phyloP scores from a whole-genome alignment of 2,329 filamentous ascomycete species.

The Aspergillus eucalypticola region DNA sequence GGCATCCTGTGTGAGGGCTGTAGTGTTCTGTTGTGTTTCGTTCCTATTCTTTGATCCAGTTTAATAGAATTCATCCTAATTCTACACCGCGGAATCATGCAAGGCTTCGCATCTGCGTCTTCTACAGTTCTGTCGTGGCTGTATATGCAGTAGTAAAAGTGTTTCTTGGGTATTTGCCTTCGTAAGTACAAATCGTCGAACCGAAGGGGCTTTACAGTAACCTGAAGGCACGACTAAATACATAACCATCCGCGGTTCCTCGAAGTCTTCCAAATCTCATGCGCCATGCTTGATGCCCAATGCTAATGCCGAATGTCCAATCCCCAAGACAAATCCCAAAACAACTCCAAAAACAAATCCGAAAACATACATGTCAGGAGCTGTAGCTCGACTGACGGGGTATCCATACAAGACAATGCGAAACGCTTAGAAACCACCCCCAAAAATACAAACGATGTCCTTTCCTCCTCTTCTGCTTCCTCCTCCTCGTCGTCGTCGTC shows the following conservation, averaged over 20 bases:
- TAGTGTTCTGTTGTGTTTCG: background rate
- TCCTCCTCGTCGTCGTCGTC: background rate
- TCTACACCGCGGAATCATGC: background rate
- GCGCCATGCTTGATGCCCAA: background rate
- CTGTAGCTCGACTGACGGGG: constrained; percentile 25
- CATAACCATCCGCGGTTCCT: background rate
- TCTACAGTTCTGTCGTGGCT: background rate
- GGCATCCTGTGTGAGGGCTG: background rate
- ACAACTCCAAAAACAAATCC: background rate
- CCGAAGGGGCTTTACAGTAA: background rate
- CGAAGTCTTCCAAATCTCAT: background rate
- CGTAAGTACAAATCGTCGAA: background rate
- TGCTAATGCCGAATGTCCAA: background rate
- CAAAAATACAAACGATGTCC: background rate
- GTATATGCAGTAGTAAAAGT: background rate
- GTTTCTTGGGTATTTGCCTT: background rate
- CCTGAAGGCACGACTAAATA: background rate
- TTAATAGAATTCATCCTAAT: background rate
- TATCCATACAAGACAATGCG: constrained; percentile 14
- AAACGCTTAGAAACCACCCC: background rate
- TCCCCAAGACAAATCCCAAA: background rate
- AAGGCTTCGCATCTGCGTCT: background rate
- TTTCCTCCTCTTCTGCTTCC: background rate
- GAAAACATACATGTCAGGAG: constrained; percentile 21
- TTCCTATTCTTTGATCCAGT: background rate